Evolutionary conservation across 2,329 filamentous ascomycete species (phyloP).

Genomic region (Chalaropsis ovoidea): DNA sequence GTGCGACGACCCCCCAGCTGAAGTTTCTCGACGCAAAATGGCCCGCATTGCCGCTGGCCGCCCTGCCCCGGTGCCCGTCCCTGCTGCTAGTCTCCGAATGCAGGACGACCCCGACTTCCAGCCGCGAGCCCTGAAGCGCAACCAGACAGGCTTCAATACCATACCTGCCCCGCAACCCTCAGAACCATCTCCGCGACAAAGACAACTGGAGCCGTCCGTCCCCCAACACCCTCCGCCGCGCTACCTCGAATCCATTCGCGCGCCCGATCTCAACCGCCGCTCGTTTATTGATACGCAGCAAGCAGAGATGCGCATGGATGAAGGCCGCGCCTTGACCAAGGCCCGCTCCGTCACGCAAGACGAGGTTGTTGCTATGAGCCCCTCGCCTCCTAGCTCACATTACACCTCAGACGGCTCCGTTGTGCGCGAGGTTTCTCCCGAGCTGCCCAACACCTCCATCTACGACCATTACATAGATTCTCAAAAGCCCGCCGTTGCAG

Average conservation of each 20-base stretch:
- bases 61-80: conserved; percentile 20
- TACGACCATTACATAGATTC: conserved; percentile 18
- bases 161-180: background rate
- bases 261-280: conserved; percentile 44
- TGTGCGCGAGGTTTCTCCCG: conserved; percentile 22
- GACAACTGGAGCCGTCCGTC: conserved; percentile 27
- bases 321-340: conserved; percentile 49
- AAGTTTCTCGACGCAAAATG: conserved; percentile 53
- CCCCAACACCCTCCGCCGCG: conserved; percentile 30
- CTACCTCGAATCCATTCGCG: conserved; percentile 36
- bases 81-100: conserved; percentile 14
- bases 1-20: conserved; percentile 58
- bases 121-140: conserved; percentile 46
- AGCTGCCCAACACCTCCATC: conserved; percentile 7
- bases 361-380: conserved; percentile 12
- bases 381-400: conserved; percentile 21
- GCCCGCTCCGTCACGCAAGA: conserved; percentile 30
- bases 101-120: conserved; percentile 38
- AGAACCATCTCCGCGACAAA: conserved; percentile 29
- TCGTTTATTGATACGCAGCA: conserved; percentile 51
- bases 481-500: background rate
- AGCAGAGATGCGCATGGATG: conserved; percentile 51
- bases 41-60: conserved; percentile 31
- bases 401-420: conserved; percentile 22
- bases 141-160: conserved; percentile 44